Base-by-base conservation (phyloP, 2,329 filamentous ascomycete genomes). In the Colletotrichum gloeosporioides region DNA sequence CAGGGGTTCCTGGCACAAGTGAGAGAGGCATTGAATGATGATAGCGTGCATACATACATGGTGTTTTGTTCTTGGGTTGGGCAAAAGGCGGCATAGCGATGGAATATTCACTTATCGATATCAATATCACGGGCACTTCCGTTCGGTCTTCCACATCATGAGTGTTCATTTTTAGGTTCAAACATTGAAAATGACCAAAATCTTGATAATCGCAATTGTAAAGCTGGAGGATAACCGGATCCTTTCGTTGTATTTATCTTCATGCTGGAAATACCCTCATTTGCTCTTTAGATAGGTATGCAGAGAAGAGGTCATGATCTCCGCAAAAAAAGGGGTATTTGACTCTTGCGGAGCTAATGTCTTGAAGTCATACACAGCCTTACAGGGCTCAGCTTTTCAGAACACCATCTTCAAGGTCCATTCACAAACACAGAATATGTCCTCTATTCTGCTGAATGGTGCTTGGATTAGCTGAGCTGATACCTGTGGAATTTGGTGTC, bases 1-100 rank as follows among this genome's bases (percentile, higher is more conserved):
- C 32, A 69, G 4, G 67, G 4, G 6, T 62, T 69, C 3, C 13
- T 62, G 15, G 32, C 16, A 34, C 7, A 32, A 8, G 67, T 69
- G 18, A 18, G 27, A 25, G 55, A 62, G 22, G 67, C 67, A 25
- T 31, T 69, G 25, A 31, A 69, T 16, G 67, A 69, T 62, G 53
- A 9, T 6, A 62, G 55, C 6, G 27, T 62, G 67, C 67, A 69
- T 69, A 27, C 67, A 15, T 62, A 49, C 10, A 27, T 32, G 31
- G 27, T 39, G 25, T 69, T 62, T 32, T 69, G 44, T 44, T 69
- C 67, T 13, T 62, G 55, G 67, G 55, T 62, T 22, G 67, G 67
- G 34, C 67, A 69, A 34, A 69, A 69, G 67, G 49, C 55, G 22
- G 44, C 44, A 53, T 53, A 53, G 44, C 44, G 44, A 22, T 53